Evolutionary conservation across 305 asterid species (phyloP).

Genomic region (Fraxinus baroniana): DNA sequence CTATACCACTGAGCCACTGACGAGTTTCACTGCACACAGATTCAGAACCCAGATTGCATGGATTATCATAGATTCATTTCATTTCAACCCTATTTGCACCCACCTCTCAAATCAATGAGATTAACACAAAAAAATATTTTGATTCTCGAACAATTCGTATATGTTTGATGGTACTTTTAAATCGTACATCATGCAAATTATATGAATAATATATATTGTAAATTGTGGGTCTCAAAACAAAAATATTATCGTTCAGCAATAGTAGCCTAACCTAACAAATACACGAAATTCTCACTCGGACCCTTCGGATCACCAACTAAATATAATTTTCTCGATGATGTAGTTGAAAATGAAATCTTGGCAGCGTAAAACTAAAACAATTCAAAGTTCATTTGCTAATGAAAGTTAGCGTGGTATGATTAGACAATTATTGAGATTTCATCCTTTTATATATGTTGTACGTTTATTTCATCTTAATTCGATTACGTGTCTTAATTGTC

Average conservation of each 20-base stretch:
- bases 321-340: neutral
- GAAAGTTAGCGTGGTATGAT: neutral
- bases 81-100: neutral
- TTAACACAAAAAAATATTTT: too few species aligned
- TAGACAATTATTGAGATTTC: too few species aligned
- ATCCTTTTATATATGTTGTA: neutral
- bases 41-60: slow-evolving; percentile 31
- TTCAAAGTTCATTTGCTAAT: neutral
- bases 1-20: slow-evolving; percentile 15
- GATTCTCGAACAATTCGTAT: too few species aligned
- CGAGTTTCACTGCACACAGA: slow-evolving; percentile 20
- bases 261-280: neutral
- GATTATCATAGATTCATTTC: neutral
- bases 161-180: too few species aligned
- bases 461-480: neutral
- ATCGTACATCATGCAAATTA: neutral
- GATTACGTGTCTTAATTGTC: neutral
- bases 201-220: too few species aligned
- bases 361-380: neutral
- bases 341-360: neutral
- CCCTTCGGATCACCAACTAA: neutral
- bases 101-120: too few species aligned
- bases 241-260: too few species aligned
- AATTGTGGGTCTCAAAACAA: too few species aligned
- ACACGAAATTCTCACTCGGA: neutral